Conservation (phyloP, 257 asterid genomes). For the Gentiana macrophylla region DNA sequence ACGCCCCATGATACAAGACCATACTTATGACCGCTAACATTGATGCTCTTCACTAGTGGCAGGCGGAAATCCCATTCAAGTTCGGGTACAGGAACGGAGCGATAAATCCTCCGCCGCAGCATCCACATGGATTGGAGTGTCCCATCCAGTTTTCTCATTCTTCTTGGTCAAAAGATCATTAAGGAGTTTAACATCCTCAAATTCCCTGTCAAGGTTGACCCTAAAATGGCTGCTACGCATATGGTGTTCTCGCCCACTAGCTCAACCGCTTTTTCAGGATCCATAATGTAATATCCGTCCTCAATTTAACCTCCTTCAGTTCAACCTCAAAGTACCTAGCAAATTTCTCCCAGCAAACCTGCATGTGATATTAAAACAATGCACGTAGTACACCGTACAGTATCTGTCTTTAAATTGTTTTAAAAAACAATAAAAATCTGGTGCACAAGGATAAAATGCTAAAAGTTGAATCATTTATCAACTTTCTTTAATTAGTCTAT, state of each 20-base stretch:
- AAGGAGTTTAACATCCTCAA: constrained; percentile 70
- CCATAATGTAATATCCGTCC: constrained; percentile 66
- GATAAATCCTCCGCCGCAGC: constrained; percentile 84
- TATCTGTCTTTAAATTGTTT: too few relatives aligned
- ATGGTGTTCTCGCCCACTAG: constrained; percentile 73
- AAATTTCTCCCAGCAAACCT: constrained; percentile 86
- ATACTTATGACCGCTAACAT: constrained; percentile 74
- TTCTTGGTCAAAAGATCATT: constrained; percentile 42
- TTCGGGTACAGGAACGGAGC: constrained; percentile 63
- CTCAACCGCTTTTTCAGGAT: constrained; percentile 56
- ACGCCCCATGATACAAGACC: constrained; percentile 84
- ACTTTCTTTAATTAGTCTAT: too few relatives aligned
- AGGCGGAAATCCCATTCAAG: constrained; percentile 82
- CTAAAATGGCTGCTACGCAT: constrained; percentile 70
- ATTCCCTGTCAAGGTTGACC: constrained; percentile 75
- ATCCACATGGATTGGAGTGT: constrained; percentile 72
- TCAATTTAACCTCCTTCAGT: constrained; percentile 59
- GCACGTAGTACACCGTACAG: too few relatives aligned
- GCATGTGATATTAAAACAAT: neutral
- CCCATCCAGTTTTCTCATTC: constrained; percentile 63
- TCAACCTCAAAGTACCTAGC: constrained; percentile 78
- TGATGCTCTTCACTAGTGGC: constrained; percentile 66
- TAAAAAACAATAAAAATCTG: too few relatives aligned
- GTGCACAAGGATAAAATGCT: too few relatives aligned
- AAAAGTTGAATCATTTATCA: too few relatives aligned